Conservation (phyloP, 2,329 filamentous ascomycete species). For the Dendryphion nanum region DNA sequence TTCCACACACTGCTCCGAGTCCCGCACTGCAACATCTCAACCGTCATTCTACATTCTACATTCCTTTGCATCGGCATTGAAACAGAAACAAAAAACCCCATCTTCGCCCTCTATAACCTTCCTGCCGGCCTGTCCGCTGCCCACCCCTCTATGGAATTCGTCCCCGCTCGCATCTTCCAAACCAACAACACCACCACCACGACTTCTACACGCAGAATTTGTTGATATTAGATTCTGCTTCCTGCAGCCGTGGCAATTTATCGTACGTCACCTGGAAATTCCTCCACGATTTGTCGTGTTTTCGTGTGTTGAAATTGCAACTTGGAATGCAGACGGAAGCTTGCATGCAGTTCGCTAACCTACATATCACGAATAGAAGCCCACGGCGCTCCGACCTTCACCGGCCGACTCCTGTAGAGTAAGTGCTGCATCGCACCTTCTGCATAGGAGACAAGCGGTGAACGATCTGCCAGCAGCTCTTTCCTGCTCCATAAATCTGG, state of each 20-base stretch:
- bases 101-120: slow-evolving; percentile 1
- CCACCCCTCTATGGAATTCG: slow-evolving; percentile 27
- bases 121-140: slow-evolving; percentile 1
- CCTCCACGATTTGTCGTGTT: slow-evolving; percentile 6
- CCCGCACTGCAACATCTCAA: no score
- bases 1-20: no score
- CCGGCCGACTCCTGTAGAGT: slow-evolving; percentile 2
- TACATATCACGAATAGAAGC: slow-evolving; percentile 12
- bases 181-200: slow-evolving; percentile 7
- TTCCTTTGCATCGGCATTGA: no score
- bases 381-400: slow-evolving; percentile 7
- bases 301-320: neutral
- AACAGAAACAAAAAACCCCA: no score
- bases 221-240: neutral
- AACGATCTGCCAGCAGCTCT: slow-evolving; percentile 10
- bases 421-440: no score
- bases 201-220: neutral
- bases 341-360: slow-evolving; percentile 16
- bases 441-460: slow-evolving; percentile 10
- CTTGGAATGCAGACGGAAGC: slow-evolving; percentile 11
- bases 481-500: slow-evolving; percentile 5
- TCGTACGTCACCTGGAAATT: neutral
- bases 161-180: slow-evolving; percentile 15
- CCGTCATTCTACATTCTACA: no score
- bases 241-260: no score